Evolutionary conservation across 176 grass and related monocot species (phyloP).

Genomic region (Eremochloa ophiuroides): DNA sequence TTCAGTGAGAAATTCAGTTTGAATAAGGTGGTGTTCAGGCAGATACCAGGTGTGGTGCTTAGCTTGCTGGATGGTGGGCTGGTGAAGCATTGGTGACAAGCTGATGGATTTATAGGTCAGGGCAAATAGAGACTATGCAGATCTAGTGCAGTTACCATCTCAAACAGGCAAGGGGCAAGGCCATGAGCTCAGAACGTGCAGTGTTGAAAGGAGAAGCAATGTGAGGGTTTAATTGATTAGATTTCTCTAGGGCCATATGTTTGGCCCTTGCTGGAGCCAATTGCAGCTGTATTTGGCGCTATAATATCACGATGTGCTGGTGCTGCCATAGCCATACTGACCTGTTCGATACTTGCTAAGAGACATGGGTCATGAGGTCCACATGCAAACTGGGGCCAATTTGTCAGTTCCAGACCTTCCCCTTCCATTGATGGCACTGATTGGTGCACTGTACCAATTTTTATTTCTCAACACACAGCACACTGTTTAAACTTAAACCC

Average conservation of each 20-base stretch:
- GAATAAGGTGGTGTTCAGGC: not conserved
- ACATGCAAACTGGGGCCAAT: not conserved
- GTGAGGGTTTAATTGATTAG: not conserved
- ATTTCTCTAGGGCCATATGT: not conserved
- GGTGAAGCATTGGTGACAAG: not conserved
- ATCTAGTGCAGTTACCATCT: not conserved
- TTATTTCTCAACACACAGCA: too few relatives aligned
- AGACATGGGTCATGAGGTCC: not conserved
- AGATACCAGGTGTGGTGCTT: not conserved
- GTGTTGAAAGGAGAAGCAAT: not conserved
- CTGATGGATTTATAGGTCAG: not conserved
- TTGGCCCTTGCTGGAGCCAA: not conserved
- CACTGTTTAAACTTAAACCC: too few relatives aligned
- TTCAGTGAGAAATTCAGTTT: not conserved
- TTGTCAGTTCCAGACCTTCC: too few relatives aligned
- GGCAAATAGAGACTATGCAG: not conserved
- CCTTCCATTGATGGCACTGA: too few relatives aligned
- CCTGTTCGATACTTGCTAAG: too few relatives aligned
- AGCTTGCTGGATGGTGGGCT: not conserved
- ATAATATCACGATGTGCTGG: not conserved
- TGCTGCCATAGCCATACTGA: too few relatives aligned
- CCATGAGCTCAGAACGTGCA: conserved; percentile 33
- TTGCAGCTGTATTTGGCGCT: not conserved
- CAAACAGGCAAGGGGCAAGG: conserved; percentile 23
- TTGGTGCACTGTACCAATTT: too few relatives aligned